A percentile compares a stretch with the other conserved stretches of the same genome.
Conservation (phyloP, 306 rosid species). For the Acacia confusa region DNA sequence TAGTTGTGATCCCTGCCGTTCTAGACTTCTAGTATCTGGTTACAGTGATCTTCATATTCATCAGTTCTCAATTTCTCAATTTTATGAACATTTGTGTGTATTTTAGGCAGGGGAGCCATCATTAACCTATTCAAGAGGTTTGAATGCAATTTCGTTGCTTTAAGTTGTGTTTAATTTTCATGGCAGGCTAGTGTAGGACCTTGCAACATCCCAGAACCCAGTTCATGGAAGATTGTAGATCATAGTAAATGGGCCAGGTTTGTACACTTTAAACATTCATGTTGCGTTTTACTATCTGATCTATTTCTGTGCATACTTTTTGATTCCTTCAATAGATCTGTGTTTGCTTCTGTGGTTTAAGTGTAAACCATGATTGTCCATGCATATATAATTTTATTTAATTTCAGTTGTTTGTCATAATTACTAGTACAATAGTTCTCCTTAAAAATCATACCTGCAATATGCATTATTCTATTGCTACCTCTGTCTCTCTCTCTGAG, state of each 20-base stretch:
- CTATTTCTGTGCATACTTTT: conserved; percentile 7
- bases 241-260: conserved; percentile 96
- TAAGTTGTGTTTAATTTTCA: conserved; percentile 18
- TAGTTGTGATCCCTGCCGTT: background rate
- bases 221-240: conserved; percentile 85
- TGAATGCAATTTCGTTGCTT: background rate
- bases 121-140: background rate
- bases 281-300: conserved; percentile 1
- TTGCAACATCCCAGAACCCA: conserved; percentile 74
- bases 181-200: conserved; percentile 82
- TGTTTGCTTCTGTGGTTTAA: background rate
- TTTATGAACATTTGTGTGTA: background rate
- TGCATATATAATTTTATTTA: background rate
- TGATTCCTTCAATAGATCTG: background rate
- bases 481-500: background rate
- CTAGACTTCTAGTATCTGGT: background rate
- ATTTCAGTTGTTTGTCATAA: background rate
- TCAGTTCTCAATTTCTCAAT: background rate
- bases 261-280: conserved; percentile 29
- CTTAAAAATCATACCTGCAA: conserved; percentile 1
- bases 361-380: conserved; percentile 3
- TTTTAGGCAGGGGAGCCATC: background rate
- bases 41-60: background rate
- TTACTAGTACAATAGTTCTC: background rate
- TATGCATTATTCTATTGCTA: background rate